Percentiles rank a stretch among this genome's conserved stretches.
Conservation (phyloP, 2,329 filamentous ascomycete species). For the Sporothrix dimorphospora region DNA sequence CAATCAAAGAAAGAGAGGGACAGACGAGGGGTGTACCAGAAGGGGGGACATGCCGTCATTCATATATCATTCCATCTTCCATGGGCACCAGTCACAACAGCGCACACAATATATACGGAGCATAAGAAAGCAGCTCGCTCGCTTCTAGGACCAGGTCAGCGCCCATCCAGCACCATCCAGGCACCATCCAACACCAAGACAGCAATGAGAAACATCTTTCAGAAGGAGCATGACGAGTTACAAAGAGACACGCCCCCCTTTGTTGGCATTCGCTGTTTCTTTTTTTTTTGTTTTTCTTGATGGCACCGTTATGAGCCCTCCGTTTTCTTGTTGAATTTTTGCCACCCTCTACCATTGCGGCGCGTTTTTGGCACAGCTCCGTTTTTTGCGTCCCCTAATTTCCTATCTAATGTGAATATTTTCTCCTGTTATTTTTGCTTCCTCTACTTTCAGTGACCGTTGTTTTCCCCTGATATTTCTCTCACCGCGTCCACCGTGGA, state of each 20-base stretch:
- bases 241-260: constrained; percentile 2
- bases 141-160: background rate
- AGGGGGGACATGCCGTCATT: constrained; percentile 13
- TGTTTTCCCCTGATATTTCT: background rate
- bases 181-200: background rate
- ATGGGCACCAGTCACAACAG: constrained; percentile 10
- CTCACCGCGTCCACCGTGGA: background rate
- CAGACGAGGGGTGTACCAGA: background rate
- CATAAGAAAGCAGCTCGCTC: background rate
- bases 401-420: background rate
- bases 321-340: background rate
- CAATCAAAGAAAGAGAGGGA: background rate
- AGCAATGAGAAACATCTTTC: background rate
- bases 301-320: constrained; percentile 3
- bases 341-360: background rate
- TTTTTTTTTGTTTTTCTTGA: background rate
- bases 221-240: background rate
- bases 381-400: background rate
- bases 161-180: background rate
- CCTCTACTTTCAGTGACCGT: background rate
- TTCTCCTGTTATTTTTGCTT: background rate
- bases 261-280: background rate
- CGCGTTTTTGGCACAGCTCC: background rate
- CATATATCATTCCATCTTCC: constrained; percentile 18
- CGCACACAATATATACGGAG: background rate